Base-by-base conservation (phyloP, 148 eudicot species). In the Vaccinium darrowii region DNA sequence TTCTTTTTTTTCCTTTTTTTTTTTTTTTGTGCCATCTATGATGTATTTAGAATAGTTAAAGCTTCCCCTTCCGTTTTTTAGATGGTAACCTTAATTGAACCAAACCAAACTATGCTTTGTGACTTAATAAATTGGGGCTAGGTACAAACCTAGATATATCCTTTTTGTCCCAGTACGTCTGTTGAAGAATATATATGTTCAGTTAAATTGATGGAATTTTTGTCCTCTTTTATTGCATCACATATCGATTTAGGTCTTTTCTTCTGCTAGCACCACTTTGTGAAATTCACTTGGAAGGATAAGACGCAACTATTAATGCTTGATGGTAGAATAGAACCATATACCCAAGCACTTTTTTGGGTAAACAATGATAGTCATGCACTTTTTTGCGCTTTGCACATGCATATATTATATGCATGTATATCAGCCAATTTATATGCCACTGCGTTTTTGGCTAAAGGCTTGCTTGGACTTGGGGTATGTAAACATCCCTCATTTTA, bases 391-490 rank as follows among this genome's bases (percentile, higher is more conserved):
- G 69, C 9, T 63, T 63, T 63, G 36, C 36, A 62, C 8, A 62
- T 21, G 21, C 21, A 21, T 21, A 62, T 21, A 21, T 21, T 21
- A 6, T 57, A 18, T 14, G 8, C 19, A 60, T 19, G 65, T 60
- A 19, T 60, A 71, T 71, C 49, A 6, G 49, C 77, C 15, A 25
- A 4, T 73, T 33, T 33, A 30, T 73, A 73, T 14, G 77, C 77
- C 50, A 15, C 50, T 3, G 36, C 3, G 1, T 25, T 13, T 73
- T 30, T 36, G 49, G 77, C 36, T 72, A 39, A 73, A 67, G 21
- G n/a, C 77, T 73, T 73, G 47, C 23, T 73, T 30, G 19, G 77
- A 73, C 77, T 73, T 73, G 77, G 50, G 50, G 77, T 25, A 33
- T 33, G 21, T 39, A 73, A 33, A 33, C 77, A 73, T 30, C 50